Evolutionary conservation across 805 yeast genomes (phyloP), one percentile per base, ranked within the genome.

Genomic region (Yarrowia sp.): DNA sequence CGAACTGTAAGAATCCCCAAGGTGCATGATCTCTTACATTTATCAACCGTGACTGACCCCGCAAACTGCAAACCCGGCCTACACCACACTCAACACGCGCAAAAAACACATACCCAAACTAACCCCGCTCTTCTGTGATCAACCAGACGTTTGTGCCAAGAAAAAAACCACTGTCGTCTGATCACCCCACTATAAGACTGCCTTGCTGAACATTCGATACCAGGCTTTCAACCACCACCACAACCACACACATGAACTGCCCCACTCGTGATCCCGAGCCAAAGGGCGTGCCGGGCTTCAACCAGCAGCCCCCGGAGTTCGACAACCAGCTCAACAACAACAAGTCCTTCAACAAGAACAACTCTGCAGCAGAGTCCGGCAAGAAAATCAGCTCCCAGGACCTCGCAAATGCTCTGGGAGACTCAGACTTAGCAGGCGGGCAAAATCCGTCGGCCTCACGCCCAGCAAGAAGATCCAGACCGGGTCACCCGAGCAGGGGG

Each of bases 231-330:
- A n/a, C n/a, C n/a, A n/a, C n/a, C n/a, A n/a, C n/a, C n/a, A n/a
- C n/a, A n/a, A 8, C 18, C 44, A 8, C 53, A 45, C 51, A 45
- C 18, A 71, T 71, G 73, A 71, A 71, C 68, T 71, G 73, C 45
- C 73, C 73, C 8, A 71, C 73, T 8, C 57, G 72, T 50, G 74
- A 72, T 62, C 73, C 73, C 18, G 73, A 72, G 44, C 74, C 74
- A 7, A 33, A 64, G 15, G 73, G 71, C 28, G 65, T 64, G 45
- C 66, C 65, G 42, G 67, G 67, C 15, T 68, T 57, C 65, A 71
- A 70, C 66, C 74, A 71, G 66, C 70, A 66, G 66, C 74, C 74
- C n/a, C 35, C 65, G 14, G 60, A 48, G 39, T 48, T 67, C 33
- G 70, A 66, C 65, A 66, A 64, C 44, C 72, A 69, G 18, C 55